These are phyloP conservation scores for Penicillium verrucosum DNA, from an alignment of 2,329 filamentous ascomycete genomes.

Conservation along the genomic window DNA sequence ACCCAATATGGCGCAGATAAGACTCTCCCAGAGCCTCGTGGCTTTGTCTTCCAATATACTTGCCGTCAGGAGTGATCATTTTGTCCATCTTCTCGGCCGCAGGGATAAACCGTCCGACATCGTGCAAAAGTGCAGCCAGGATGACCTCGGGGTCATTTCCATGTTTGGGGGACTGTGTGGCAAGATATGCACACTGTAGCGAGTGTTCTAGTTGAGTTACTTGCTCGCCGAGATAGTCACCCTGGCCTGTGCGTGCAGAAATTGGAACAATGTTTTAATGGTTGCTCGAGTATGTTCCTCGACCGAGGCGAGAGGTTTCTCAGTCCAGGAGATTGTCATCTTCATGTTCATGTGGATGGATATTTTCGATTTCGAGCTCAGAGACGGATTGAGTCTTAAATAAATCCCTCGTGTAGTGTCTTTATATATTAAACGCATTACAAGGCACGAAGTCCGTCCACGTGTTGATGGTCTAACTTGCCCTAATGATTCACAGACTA, in stretches of 20 bases:
- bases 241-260: conserved; percentile 27
- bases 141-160: conserved; percentile 26
- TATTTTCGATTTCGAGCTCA: too few relatives aligned
- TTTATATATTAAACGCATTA: too few relatives aligned
- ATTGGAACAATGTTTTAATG: conserved; percentile 24
- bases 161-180: conserved; percentile 18
- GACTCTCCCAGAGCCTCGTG: conserved; percentile 31
- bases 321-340: not conserved
- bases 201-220: conserved; percentile 33
- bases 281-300: conserved; percentile 18
- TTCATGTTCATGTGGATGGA: conserved; percentile 8
- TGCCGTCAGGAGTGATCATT: conserved; percentile 26
- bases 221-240: conserved; percentile 30
- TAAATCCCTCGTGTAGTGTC: not conserved
- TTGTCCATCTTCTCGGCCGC: conserved; percentile 25
- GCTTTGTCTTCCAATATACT: conserved; percentile 26
- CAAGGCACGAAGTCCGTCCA: too few relatives aligned
- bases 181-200: conserved; percentile 29
- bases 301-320: conserved; percentile 13
- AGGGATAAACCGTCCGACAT: conserved; percentile 33
- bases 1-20: conserved; percentile 29
- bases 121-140: conserved; percentile 30
- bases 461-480: too few relatives aligned
- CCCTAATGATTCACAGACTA: too few relatives aligned
- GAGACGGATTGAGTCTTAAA: not conserved